These are phyloP conservation scores for Talaromyces sp. DNA, from an alignment of 2,329 filamentous ascomycete genomes.

Conservation along the genomic window DNA sequence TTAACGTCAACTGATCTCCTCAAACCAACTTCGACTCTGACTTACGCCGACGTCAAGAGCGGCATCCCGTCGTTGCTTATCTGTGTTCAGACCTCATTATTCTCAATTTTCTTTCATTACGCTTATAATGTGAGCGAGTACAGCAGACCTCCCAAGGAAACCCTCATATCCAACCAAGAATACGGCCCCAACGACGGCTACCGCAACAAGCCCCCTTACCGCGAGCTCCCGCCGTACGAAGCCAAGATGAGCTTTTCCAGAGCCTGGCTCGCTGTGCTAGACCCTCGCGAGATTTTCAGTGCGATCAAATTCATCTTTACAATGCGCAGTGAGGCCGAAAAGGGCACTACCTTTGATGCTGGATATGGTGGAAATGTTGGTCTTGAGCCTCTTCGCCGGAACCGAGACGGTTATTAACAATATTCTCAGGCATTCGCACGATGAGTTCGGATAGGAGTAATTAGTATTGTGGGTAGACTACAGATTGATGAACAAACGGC, in stretches of 20 bases:
- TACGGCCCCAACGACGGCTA: neutral
- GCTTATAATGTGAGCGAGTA: slow-evolving; percentile 24
- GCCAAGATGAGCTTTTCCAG: neutral
- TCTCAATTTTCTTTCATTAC: slow-evolving; percentile 25
- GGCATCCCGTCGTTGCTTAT: slow-evolving; percentile 26
- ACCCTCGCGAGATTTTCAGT: neutral
- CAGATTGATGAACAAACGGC: neutral
- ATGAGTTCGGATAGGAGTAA: neutral
- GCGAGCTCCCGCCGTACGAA: neutral
- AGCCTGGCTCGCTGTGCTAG: neutral
- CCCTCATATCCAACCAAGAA: neutral
- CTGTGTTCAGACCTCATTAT: slow-evolving; percentile 26
- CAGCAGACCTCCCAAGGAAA: neutral
- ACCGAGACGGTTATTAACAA: neutral
- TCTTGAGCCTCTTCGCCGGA: neutral
- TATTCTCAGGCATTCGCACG: too few relatives aligned
- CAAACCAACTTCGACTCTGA: slow-evolving; percentile 18
- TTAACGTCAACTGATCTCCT: slow-evolving; percentile 19
- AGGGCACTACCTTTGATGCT: neutral
- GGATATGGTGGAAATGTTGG: neutral
- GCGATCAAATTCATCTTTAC: neutral
- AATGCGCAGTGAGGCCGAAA: neutral
- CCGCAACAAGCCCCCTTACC: neutral
- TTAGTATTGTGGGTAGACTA: neutral
- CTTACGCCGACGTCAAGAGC: slow-evolving; percentile 24